Conservation (phyloP, 148 eudicot species). For the Drosera capensis region DNA sequence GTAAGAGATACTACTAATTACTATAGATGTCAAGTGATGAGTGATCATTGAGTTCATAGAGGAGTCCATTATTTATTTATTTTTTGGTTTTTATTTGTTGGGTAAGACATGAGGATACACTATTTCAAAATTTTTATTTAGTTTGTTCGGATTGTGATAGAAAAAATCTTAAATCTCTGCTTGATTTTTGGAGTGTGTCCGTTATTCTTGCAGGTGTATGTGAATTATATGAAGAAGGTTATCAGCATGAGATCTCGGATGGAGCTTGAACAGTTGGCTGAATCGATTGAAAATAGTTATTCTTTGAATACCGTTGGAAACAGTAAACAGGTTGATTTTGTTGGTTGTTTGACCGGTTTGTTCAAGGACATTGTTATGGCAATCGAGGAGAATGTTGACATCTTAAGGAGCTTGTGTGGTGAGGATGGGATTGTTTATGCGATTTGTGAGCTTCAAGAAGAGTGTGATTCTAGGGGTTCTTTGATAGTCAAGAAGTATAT, state of each 20-base stretch:
- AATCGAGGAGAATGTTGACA: conserved; percentile 70
- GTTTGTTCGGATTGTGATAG: too few species aligned
- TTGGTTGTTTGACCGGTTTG: conserved; percentile 70
- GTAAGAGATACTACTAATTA: too few species aligned
- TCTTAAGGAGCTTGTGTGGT: conserved; percentile 66
- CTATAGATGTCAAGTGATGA: too few species aligned
- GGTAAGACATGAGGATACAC: too few species aligned
- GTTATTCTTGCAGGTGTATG: conserved; percentile 45
- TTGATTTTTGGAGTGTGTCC: not conserved
- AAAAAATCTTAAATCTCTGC: too few species aligned
- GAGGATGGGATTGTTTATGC: conserved; percentile 91
- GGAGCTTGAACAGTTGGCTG: conserved; percentile 68
- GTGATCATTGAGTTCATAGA: too few species aligned
- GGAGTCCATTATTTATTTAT: too few species aligned
- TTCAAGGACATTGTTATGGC: conserved; percentile 87
- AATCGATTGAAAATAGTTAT: conserved; percentile 37
- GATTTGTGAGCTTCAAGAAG: conserved; percentile 87
- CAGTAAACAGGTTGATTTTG: conserved; percentile 40
- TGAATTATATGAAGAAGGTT: conserved; percentile 72
- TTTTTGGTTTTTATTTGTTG: too few species aligned
- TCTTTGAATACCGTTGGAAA: conserved; percentile 3
- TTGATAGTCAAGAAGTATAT: conserved; percentile 67
- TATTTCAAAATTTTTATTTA: too few species aligned
- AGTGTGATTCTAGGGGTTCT: conserved; percentile 82
- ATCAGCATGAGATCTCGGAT: conserved; percentile 65